Evolutionary conservation across 140 eudicot species (phyloP).

Genomic region (Bidens hawaiensis): DNA sequence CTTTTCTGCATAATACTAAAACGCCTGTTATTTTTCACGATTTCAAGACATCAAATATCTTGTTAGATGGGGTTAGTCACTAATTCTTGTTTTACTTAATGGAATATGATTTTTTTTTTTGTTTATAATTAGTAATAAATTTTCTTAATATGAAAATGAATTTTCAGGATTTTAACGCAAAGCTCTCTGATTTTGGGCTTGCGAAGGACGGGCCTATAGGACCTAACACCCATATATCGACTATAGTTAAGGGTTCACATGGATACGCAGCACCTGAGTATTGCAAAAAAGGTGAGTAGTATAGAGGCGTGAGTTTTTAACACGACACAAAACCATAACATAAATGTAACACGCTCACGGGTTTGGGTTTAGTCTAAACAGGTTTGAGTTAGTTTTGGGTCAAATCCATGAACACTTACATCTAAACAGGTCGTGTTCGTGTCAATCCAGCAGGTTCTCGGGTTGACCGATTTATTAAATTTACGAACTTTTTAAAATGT

Average conservation of each 20-base stretch:
- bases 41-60: conserved; percentile 88
- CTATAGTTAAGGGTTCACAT: conserved; percentile 90
- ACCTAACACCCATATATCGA: conserved; percentile 83
- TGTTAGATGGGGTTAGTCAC: conserved; percentile 76
- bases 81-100: neutral
- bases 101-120: neutral
- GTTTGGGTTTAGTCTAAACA: too few species aligned
- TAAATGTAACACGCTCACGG: too few species aligned
- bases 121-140: neutral
- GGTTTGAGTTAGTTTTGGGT: too few species aligned
- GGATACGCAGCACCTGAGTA: conserved; percentile 98
- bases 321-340: too few species aligned
- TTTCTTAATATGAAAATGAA: neutral
- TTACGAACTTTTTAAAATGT: too few species aligned
- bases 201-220: conserved; percentile 95
- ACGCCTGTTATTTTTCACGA: conserved; percentile 79
- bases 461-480: too few species aligned
- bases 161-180: conserved; percentile 80
- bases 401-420: too few species aligned
- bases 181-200: conserved; percentile 91
- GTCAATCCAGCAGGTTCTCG: too few species aligned
- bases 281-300: conserved; percentile 67
- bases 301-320: too few species aligned
- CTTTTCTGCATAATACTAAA: conserved; percentile 89
- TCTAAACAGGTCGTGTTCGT: too few species aligned